Conservation (phyloP, 1,284 basidiomycete species). For the Vanrija pseudolonga region DNA sequence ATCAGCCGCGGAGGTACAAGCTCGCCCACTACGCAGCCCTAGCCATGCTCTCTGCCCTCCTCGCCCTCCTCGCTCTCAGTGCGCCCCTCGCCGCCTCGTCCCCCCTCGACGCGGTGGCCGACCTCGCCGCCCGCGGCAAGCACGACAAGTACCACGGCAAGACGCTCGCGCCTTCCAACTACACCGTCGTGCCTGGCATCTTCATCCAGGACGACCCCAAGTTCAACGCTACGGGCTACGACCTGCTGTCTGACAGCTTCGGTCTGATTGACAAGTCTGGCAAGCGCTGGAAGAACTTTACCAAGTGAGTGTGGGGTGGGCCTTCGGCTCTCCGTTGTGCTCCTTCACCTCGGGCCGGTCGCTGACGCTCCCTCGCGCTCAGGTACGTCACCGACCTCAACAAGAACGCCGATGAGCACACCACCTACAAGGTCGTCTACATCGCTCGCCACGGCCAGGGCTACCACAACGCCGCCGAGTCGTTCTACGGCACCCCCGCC, state of each 20-base stretch:
- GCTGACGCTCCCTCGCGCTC: not conserved
- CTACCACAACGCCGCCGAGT: slow-evolving; percentile 29
- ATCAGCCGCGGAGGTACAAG: too few species aligned
- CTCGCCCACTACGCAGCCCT: too few species aligned
- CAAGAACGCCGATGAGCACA: slow-evolving; percentile 17
- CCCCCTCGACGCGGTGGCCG: too few species aligned
- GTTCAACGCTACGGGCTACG: slow-evolving; percentile 18
- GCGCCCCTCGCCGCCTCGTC: too few species aligned
- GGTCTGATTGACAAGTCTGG: slow-evolving; percentile 30
- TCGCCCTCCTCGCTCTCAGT: too few species aligned
- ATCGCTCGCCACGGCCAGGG: slow-evolving; percentile 45
- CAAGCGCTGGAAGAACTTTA: slow-evolving; percentile 16
- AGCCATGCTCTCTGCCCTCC: too few species aligned
- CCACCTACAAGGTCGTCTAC: slow-evolving; percentile 38
- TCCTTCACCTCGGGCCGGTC: too few species aligned
- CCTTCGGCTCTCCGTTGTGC: too few species aligned
- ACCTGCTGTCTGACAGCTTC: slow-evolving; percentile 24
- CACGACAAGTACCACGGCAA: not conserved
- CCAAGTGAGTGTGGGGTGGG: not conserved
- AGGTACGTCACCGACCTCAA: slow-evolving; percentile 26
- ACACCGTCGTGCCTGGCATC: slow-evolving; percentile 19
- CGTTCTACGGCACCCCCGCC: slow-evolving; percentile 29
- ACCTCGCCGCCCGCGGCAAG: too few species aligned
- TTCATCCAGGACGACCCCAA: slow-evolving; percentile 7
- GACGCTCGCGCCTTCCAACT: slow-evolving; percentile 11